Evolutionary conservation across 2,329 filamentous ascomycete species (phyloP).

Genomic region (Arthrobotrys musiformis): DNA sequence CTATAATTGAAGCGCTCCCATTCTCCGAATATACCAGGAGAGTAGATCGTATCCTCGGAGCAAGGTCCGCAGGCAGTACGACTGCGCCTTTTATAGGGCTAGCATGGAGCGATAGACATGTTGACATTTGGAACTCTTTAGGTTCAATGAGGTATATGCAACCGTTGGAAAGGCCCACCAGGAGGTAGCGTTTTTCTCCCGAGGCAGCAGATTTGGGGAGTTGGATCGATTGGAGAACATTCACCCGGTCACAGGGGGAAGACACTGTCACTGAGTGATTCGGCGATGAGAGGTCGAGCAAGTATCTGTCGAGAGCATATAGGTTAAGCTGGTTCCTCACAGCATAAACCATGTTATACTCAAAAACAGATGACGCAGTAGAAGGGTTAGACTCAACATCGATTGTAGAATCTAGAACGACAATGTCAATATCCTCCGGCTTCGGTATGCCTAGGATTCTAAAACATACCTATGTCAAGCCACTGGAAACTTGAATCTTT

Average conservation of each 20-base stretch:
- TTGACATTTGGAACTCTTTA: conserved; percentile 56
- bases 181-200: conserved; percentile 57
- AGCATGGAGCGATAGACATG: conserved; percentile 56
- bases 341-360: conserved; percentile 57
- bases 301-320: conserved; percentile 56
- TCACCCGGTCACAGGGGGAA: conserved; percentile 16
- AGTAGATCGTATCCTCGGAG: conserved; percentile 57
- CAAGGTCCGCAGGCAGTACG: conserved; percentile 57
- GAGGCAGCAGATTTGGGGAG: conserved; percentile 46
- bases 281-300: conserved; percentile 53
- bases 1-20: conserved; percentile 57
- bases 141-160: conserved; percentile 57
- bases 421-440: background rate
- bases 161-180: conserved; percentile 57
- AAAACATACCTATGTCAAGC: conserved; percentile 25
- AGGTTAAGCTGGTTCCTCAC: conserved; percentile 56
- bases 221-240: conserved; percentile 51
- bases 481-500: conserved; percentile 19
- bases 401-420: background rate
- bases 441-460: background rate
- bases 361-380: conserved; percentile 57
- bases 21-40: conserved; percentile 57
- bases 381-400: conserved; percentile 17
- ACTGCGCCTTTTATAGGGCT: conserved; percentile 55
- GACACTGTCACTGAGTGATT: conserved; percentile 23